Evolutionary conservation across 2,329 filamentous ascomycete genomes (phyloP).

Genomic region (Aureobasidium sp.): DNA sequence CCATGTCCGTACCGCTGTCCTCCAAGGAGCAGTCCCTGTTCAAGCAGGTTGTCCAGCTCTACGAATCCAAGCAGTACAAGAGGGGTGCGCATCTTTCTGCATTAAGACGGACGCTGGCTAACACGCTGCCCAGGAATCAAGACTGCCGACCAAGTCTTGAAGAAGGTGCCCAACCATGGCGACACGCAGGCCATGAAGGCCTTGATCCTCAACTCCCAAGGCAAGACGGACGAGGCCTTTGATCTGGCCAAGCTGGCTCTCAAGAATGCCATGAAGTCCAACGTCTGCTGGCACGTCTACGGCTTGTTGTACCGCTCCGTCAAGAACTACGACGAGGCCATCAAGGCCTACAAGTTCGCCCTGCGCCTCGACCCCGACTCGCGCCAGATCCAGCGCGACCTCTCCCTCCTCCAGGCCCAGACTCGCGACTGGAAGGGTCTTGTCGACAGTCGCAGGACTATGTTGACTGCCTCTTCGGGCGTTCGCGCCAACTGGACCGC

Average conservation of each 20-base stretch:
- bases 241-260: conserved; percentile 85
- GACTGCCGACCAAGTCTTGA: conserved; percentile 90
- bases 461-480: conserved; percentile 77
- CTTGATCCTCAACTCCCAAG: conserved; percentile 86
- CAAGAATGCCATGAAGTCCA: conserved; percentile 95
- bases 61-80: conserved; percentile 99
- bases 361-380: conserved; percentile 90
- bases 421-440: conserved; percentile 95
- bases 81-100: conserved; percentile 47
- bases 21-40: conserved; percentile 94
- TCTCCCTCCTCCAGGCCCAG: conserved; percentile 89
- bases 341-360: conserved; percentile 98
- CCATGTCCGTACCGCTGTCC: conserved; percentile 50
- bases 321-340: conserved; percentile 98
- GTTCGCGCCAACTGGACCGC: conserved; percentile 94
- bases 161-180: conserved; percentile 91
- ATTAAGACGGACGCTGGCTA: conserved; percentile 20
- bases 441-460: conserved; percentile 76
- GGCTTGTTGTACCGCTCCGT: conserved; percentile 85
- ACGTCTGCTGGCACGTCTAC: conserved; percentile 99
- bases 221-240: conserved; percentile 91
- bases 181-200: conserved; percentile 99
- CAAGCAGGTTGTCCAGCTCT: conserved; percentile 86
- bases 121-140: conserved; percentile 62
- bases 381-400: conserved; percentile 84